These are phyloP conservation scores for Endocladia muricata DNA, from an alignment of 31 red algal species.

Conservation along the genomic window DNA sequence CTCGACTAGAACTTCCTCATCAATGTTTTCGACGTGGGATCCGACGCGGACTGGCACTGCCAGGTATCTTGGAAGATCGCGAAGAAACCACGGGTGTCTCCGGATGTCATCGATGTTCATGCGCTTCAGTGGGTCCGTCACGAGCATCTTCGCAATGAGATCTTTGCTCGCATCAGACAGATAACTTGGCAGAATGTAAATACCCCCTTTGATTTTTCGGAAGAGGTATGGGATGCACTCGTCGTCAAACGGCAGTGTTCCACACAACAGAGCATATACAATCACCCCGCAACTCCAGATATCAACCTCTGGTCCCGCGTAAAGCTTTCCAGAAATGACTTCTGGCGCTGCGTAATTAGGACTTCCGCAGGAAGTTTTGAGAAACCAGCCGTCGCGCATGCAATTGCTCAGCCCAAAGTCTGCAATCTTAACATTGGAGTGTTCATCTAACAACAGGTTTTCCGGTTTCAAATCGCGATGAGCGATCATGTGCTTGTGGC, in stretches of 20 bases:
- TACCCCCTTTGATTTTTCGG: conserved; percentile 91
- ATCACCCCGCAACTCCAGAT: conserved; percentile 98
- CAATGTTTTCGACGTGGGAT: conserved; percentile 55
- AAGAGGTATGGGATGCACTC: conserved; percentile 95
- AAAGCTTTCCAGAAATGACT: conserved; percentile 96
- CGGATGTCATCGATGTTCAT: conserved; percentile 96
- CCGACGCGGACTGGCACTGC: conserved; percentile 49
- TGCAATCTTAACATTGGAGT: conserved; percentile 96
- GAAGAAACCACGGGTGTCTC: conserved; percentile 88
- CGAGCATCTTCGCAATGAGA: conserved; percentile 94
- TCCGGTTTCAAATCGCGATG: conserved; percentile 99
- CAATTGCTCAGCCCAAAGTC: conserved; percentile 97
- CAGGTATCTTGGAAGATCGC: conserved; percentile 89
- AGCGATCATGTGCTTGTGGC: conserved; percentile 96
- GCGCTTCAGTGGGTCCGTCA: conserved; percentile 84
- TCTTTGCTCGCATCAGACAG: conserved; percentile 79
- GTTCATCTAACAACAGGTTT: conserved; percentile 88
- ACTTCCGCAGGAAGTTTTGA: conserved; percentile 94
- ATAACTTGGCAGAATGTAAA: conserved; percentile 91
- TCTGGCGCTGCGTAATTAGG: conserved; percentile 99
- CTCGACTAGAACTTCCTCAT: conserved; percentile 70
- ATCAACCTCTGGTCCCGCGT: conserved; percentile 98
- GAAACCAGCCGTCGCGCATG: conserved; percentile 94
- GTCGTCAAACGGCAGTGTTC: conserved; percentile 97
- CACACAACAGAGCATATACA: conserved; percentile 93